Conservation (phyloP, 2,329 filamentous ascomycete genomes). For the Fusarium sp. region DNA sequence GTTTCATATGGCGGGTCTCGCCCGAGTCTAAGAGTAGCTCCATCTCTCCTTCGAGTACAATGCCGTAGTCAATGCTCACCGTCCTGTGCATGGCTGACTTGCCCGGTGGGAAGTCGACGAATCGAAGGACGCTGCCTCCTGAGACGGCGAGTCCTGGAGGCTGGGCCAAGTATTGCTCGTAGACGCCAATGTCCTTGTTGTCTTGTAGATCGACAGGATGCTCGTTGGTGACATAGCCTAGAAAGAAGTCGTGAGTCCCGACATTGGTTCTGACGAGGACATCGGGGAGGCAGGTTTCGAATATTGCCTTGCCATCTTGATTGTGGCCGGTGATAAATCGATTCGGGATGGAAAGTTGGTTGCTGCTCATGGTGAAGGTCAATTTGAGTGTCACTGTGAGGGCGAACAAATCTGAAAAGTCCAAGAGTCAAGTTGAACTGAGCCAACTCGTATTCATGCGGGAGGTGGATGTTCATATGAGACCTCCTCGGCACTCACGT, state of each 20-base stretch:
- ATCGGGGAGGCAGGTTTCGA: conserved; percentile 30
- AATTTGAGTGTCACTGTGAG: neutral
- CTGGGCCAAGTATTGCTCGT: conserved; percentile 20
- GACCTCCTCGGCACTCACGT: neutral
- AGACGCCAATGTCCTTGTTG: conserved; percentile 28
- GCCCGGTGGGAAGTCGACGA: conserved; percentile 61
- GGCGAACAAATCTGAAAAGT: neutral
- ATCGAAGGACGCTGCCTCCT: conserved; percentile 57
- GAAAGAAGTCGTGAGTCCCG: conserved; percentile 32
- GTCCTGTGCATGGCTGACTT: conserved; percentile 57
- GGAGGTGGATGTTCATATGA: neutral
- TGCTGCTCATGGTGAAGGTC: conserved; percentile 3
- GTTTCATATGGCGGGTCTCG: conserved; percentile 54
- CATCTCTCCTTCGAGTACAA: conserved; percentile 66
- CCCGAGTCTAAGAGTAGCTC: conserved; percentile 64
- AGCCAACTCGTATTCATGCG: neutral
- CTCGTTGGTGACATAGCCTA: conserved; percentile 33
- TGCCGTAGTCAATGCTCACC: conserved; percentile 66
- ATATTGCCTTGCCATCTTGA: conserved; percentile 33
- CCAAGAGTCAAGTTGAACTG: neutral
- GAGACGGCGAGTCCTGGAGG: conserved; percentile 43
- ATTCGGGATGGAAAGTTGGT: conserved; percentile 28
- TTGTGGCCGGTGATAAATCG: conserved; percentile 40
- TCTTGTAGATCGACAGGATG: conserved; percentile 19
- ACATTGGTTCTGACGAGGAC: conserved; percentile 16